Percentiles rank a stretch among this genome's conserved stretches.
Conservation (phyloP, 192 early-diverging fungal species). For the Backusella circina region DNA sequence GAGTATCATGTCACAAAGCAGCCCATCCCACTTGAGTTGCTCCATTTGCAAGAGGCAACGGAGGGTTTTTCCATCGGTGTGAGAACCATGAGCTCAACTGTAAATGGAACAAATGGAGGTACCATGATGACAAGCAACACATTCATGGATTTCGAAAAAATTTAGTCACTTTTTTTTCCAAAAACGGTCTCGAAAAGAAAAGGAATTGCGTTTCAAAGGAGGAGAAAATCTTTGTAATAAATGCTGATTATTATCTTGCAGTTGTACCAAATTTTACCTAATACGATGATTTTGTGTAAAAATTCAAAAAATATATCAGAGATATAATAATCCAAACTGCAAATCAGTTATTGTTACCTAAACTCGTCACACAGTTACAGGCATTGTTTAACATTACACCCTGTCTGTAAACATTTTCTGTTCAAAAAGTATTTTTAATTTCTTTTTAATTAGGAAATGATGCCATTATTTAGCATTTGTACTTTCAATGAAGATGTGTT, state of each 20-base stretch:
- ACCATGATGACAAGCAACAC: neutral
- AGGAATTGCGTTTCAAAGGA: neutral
- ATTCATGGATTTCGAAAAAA: neutral
- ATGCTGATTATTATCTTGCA: neutral
- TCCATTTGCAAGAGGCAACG: constrained; percentile 46
- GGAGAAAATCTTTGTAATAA: neutral
- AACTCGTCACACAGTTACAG: neutral
- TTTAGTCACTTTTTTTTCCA: constrained; percentile 1
- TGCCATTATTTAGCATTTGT: neutral
- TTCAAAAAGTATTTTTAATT: neutral
- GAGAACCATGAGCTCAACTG: constrained; percentile 7
- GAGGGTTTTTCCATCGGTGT: constrained; percentile 16
- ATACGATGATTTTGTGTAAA: neutral
- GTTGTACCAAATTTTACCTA: neutral
- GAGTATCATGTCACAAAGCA: constrained; percentile 61
- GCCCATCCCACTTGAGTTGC: constrained; percentile 77
- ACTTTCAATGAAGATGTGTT: neutral
- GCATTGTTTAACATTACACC: neutral
- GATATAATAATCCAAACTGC: neutral
- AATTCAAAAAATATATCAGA: neutral
- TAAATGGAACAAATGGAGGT: neutral
- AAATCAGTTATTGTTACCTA: neutral
- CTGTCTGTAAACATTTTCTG: neutral
- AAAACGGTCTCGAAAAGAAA: neutral
- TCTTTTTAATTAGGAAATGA: neutral